These are phyloP conservation scores for Glycyrrhiza uralensis DNA, from an alignment of 306 rosid genomes.

Conservation along the genomic window DNA sequence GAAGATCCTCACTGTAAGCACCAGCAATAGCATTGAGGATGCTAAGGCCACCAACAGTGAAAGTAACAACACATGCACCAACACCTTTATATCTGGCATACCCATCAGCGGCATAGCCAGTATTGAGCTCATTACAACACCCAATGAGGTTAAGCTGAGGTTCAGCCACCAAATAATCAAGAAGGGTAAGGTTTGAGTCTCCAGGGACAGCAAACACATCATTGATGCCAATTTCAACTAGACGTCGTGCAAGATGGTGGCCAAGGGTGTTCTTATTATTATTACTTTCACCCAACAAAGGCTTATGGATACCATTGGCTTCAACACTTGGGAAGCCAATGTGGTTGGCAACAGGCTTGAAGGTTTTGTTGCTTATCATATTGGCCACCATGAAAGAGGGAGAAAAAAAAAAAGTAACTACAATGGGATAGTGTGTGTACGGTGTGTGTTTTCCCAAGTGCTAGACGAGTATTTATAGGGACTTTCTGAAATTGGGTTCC, in stretches of 20 bases:
- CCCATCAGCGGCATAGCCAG: slow-evolving; percentile 34
- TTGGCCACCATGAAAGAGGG: background rate
- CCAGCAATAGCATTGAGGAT: slow-evolving; percentile 26
- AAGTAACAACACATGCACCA: slow-evolving; percentile 13
- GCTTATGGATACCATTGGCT: background rate
- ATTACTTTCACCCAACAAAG: background rate
- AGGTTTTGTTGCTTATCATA: background rate
- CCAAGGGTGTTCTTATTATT: background rate
- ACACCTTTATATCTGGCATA: slow-evolving; percentile 28
- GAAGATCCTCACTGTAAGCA: slow-evolving; percentile 27
- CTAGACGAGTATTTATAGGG: too few relatives aligned
- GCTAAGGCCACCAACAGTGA: slow-evolving; percentile 18
- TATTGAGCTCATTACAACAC: slow-evolving; percentile 34
- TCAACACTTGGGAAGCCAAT: background rate
- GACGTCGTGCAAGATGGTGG: slow-evolving; percentile 13
- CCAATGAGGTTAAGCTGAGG: slow-evolving; percentile 21
- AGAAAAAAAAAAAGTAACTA: too few relatives aligned
- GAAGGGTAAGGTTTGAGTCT: background rate
- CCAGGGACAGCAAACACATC: slow-evolving; percentile 27
- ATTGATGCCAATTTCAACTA: slow-evolving; percentile 21
- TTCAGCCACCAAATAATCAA: background rate
- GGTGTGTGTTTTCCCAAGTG: too few relatives aligned
- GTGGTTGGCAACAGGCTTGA: background rate
- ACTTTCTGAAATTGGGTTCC: too few relatives aligned
- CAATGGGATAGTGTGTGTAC: too few relatives aligned